Percentiles rank a stretch among this genome's conserved stretches.
Conservation (phyloP, 768 basidiomycete genomes). For the Amanita subjunquillea region DNA sequence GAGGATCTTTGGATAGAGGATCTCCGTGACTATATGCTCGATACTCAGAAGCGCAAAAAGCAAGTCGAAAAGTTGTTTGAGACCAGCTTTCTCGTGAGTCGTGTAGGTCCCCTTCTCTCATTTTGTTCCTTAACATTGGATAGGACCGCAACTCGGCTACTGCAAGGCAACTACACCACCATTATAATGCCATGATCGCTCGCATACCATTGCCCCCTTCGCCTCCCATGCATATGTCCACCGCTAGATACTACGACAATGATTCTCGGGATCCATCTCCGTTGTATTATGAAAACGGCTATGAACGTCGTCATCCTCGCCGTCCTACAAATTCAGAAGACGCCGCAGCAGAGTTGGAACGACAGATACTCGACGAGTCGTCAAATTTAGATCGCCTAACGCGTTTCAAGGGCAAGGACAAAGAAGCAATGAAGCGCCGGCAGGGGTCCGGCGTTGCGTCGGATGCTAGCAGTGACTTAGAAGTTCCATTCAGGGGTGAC, state of each 20-base stretch:
- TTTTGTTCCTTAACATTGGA: not conserved
- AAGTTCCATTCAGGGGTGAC: slow-evolving; percentile 28
- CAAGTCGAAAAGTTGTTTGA: slow-evolving; percentile 72
- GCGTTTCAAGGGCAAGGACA: slow-evolving; percentile 27
- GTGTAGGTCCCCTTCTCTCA: not conserved
- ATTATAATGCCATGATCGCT: slow-evolving; percentile 42
- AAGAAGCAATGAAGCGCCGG: slow-evolving; percentile 40
- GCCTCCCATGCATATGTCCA: slow-evolving; percentile 12
- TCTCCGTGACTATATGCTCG: slow-evolving; percentile 56
- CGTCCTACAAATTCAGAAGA: slow-evolving; percentile 32
- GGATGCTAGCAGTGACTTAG: slow-evolving; percentile 50
- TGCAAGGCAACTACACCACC: slow-evolving; percentile 47
- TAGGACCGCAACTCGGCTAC: slow-evolving; percentile 65
- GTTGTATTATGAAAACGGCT: slow-evolving; percentile 3
- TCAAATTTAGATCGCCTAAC: slow-evolving; percentile 10
- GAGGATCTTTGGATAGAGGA: slow-evolving; percentile 68
- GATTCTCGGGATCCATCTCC: slow-evolving; percentile 1
- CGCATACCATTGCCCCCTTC: slow-evolving; percentile 30
- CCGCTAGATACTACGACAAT: slow-evolving; percentile 18
- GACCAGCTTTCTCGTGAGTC: slow-evolving; percentile 48
- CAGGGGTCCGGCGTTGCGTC: slow-evolving; percentile 37
- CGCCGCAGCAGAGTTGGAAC: slow-evolving; percentile 46
- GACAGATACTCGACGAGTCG: slow-evolving; percentile 36
- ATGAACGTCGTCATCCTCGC: not conserved
- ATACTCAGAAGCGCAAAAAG: slow-evolving; percentile 64